phyloP scores from a whole-genome alignment of 345 rosid genomes.

The Eucalyptus polyanthemos region DNA sequence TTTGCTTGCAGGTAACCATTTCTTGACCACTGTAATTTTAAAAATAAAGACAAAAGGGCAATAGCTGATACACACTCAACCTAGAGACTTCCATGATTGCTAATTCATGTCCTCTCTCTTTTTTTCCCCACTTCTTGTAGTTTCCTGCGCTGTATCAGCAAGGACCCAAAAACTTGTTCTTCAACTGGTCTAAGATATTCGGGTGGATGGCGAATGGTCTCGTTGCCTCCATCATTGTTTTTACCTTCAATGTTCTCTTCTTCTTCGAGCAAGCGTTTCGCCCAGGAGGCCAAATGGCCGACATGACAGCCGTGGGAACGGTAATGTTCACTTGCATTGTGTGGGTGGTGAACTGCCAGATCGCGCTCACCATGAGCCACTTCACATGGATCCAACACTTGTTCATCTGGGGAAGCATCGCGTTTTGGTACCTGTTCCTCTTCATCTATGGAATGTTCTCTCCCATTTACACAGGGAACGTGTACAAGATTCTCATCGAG shows the following conservation, averaged over 20 bases:
- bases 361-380: constrained; percentile 88
- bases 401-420: constrained; percentile 89
- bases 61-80: background rate
- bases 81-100: background rate
- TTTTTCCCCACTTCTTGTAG: constrained; percentile 22
- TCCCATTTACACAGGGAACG: constrained; percentile 50
- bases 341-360: constrained; percentile 88
- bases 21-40: background rate
- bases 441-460: constrained; percentile 60
- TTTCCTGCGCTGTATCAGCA: constrained; percentile 97
- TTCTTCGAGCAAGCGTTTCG: constrained; percentile 79
- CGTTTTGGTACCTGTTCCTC: constrained; percentile 73
- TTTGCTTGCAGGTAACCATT: constrained; percentile 84
- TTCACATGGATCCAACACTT: constrained; percentile 99
- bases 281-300: constrained; percentile 73
- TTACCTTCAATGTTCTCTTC: constrained; percentile 59
- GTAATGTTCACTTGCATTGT: constrained; percentile 96
- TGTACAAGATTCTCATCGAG: constrained; percentile 62
- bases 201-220: constrained; percentile 98
- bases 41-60: background rate
- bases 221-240: constrained; percentile 62
- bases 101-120: background rate
- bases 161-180: constrained; percentile 87
- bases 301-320: constrained; percentile 82
- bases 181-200: constrained; percentile 85